Base-by-base conservation (phyloP, 2,329 filamentous ascomycete genomes). In the Nothomitra cinnamomea region DNA sequence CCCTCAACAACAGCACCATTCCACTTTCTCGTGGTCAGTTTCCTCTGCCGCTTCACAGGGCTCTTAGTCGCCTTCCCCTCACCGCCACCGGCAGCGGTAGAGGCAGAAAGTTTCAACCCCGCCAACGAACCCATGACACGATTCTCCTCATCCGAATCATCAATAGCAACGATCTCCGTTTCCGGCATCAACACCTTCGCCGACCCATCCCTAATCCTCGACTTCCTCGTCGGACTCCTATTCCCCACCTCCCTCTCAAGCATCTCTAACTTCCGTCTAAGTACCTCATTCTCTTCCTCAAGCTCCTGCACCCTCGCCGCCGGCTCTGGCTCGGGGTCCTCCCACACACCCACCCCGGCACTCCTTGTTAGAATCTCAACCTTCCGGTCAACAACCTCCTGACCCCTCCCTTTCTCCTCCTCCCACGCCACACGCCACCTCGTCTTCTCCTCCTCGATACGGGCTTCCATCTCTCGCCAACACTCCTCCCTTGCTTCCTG, bases 341-440 rank as follows among this genome's bases (percentile, higher is more conserved):
- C 66, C 52, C 72, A 67, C 40, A 75, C 69, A 57, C 66, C 67
- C 60, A 74, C 70, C 8, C 76, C 75, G 52, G 77, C 71, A 54
- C 5, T 10, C 28, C 28, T 32, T 10, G 79, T 76, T 35, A 85
- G 69, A 21, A 87, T 75, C 56, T 87, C 90, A 6, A 94, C 76
- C 69, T 98, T 98, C 59, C 79, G 79, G 65, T 96, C 89, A 63
- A 92, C 77, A 66, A 94, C 87, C 64, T 86, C 85, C 56, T 95
- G 87, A 52, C 81, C 80, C 45, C 80, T 78, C 60, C 94, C 88
- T 54, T 70, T 63, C 64, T 95, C 88, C 3, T 83, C 78, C 17
- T 86, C 83, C 65, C 88, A 78, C 0, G 80, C 83, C 0, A 76
- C 77, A 63, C 90, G 83, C 85, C 87, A 95, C n/a, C 86, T 75